Evolutionary conservation across 1,284 basidiomycete species (phyloP).

Genomic region (Tilletiaria anomala): DNA sequence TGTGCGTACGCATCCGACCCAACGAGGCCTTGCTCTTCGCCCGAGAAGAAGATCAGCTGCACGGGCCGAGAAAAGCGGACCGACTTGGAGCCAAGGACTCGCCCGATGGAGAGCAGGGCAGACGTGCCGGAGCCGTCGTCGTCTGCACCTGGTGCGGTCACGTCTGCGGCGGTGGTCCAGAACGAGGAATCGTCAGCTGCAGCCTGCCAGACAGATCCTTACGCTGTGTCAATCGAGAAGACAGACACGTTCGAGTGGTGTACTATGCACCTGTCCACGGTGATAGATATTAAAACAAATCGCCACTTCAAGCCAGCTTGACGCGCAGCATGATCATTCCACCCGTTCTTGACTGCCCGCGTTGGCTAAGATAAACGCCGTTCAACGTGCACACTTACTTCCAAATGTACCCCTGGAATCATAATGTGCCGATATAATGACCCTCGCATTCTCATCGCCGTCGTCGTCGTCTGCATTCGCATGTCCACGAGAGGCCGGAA

Average conservation of each 20-base stretch:
- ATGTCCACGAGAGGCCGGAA: constrained; percentile 2
- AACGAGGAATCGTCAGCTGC: no score
- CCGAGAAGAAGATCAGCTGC: constrained; percentile 34
- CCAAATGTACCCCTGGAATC: constrained; percentile 32
- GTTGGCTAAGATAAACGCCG: no score
- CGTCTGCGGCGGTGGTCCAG: no score
- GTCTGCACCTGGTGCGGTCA: constrained; percentile 30
- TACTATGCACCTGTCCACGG: no score
- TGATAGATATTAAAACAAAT: no score
- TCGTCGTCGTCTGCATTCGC: constrained; percentile 3
- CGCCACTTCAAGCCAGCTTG: no score
- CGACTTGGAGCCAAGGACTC: constrained; percentile 9
- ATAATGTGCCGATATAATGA: constrained; percentile 34
- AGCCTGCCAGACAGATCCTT: no score
- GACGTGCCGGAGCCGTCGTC: constrained; percentile 22
- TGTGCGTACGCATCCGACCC: constrained; percentile 16
- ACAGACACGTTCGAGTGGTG: no score
- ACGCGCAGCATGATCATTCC: no score
- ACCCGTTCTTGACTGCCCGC: no score
- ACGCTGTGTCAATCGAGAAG: no score
- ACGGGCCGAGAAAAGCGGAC: constrained; percentile 17
- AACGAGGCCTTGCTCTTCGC: constrained; percentile 39
- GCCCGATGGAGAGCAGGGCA: constrained; percentile 31
- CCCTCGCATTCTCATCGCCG: constrained; percentile 9
- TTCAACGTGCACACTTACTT: no score